Evolutionary conservation across 768 basidiomycete genomes (phyloP).

Genomic region (Chalciporus piperatus): DNA sequence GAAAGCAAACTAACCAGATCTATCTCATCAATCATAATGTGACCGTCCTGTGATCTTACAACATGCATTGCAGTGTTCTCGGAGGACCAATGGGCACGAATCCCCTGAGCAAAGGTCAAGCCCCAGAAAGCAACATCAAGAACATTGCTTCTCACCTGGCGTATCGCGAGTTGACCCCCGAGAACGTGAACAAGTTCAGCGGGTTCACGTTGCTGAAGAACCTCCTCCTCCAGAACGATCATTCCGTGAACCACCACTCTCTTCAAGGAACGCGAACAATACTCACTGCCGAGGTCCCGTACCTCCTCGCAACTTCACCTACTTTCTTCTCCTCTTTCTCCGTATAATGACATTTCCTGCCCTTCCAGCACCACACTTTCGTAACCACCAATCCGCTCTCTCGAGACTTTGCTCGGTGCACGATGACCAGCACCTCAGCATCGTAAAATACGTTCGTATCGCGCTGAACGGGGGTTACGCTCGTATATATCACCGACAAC

Average conservation of each 20-base stretch:
- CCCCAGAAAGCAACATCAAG: not conserved
- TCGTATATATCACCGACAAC: conserved; percentile 53
- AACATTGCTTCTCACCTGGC: conserved; percentile 53
- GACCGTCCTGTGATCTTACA: conserved; percentile 49
- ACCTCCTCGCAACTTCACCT: conserved; percentile 68
- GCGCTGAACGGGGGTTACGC: conserved; percentile 43
- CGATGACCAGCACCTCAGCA: conserved; percentile 61
- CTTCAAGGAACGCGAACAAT: not conserved
- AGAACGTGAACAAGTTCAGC: conserved; percentile 57
- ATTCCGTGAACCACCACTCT: not conserved
- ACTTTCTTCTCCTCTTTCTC: conserved; percentile 66
- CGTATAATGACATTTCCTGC: conserved; percentile 49
- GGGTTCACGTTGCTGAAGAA: conserved; percentile 66
- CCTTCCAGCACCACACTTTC: conserved; percentile 76
- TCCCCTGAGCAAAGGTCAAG: conserved; percentile 45
- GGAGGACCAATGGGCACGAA: conserved; percentile 67
- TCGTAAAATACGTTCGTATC: conserved; percentile 67
- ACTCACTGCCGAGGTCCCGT: conserved; percentile 62
- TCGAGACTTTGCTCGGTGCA: conserved; percentile 66
- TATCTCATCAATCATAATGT: conserved; percentile 66
- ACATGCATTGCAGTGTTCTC: conserved; percentile 85
- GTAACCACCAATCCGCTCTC: conserved; percentile 66
- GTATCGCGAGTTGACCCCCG: conserved; percentile 68
- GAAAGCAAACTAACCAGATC: conserved; percentile 50
- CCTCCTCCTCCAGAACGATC: conserved; percentile 25